Base-by-base conservation (phyloP, 2,329 filamentous ascomycete species). In the Cladobotryum mycophilum region DNA sequence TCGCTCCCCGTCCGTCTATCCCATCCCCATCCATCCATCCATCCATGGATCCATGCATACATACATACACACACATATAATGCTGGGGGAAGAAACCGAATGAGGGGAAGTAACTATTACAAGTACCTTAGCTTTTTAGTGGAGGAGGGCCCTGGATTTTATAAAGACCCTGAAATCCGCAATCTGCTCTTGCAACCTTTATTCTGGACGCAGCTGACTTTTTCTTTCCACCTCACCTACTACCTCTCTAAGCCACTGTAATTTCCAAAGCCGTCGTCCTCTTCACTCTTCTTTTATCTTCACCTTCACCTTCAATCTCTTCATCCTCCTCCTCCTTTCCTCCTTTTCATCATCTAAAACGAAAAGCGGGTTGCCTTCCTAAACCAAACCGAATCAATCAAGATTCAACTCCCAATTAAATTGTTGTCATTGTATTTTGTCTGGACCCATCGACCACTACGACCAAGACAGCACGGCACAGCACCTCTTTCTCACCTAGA, bases 141-240 rank as follows among this genome's bases (percentile, higher is more conserved):
- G 34, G 45, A 20, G 40, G 44, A 44, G 40, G 45, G 33, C 45
- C 49, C 17, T 25, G 38, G 33, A 34, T 41, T 55, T 55, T 53
- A 59, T 59, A 59, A 59, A 54, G 54, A 58, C 55, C 54, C 55
- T 56, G 58, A 59, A 52, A 53, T 55, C 43, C 47, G 40, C 49
- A 14, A 8, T 15, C 22, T 40, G 48, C 18, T n/a, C 41, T 40
- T 18, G 25, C 25, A 30, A 30, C 25, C 25, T 30, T 30, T 30
- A 30, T 33, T 20, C 17, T 40, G 13, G 36, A 38, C 36, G 14
- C 17, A 18, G 6, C 17, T 18, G 36, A 38, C 36, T 18, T 38
- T 18, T 41, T 30, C 17, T 18, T n/a, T n/a, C n/a, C n/a, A n/a
- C n/a, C n/a, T 17, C n/a, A 20, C 20, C 20, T 36, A 8, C 44